Base-by-base conservation (phyloP, 306 rosid genomes). In the Dryas alaskensis region DNA sequence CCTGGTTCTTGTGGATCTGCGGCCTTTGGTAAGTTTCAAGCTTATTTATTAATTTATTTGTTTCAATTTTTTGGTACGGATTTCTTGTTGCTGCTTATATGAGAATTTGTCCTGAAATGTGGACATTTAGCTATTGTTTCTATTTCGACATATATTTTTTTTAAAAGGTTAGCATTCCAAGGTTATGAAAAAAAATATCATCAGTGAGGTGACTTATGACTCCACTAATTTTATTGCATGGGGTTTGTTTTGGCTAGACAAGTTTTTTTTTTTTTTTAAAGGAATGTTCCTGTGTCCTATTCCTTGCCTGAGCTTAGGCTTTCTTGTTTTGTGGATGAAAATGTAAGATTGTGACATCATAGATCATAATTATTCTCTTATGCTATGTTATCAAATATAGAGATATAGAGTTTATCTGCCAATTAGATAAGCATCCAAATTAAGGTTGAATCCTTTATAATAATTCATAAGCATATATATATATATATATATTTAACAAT, bases 1-100 rank as follows among this genome's bases (percentile, higher is more conserved):
- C 75, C 81, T 94, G 74, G 95, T 86, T 83, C 98, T 94, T 79
- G 92, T 94, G 13, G 98, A 94, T 83, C 83, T 94, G 55, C 89
- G 98, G 81, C 97, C 97, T 43, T 80, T 88, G 27, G 98, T 94
- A 91, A 86, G 88, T 81, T 74, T 83, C 60, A 64, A 52, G 65
- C 22, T 5, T 42, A 12, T 44, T 2, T 53, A 54, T 48, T 54
- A 19, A 44, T 53, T 44, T 39, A 48, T 42, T 8, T 8, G 25
- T 12, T 14, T 63, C 68, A 17, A 0, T 51, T 66, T 17, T 67
- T 60, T 0, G 3, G 4, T 42, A 6, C 51, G 7, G 16, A 14
- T 37, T 19, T 45, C 17, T 53, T 9, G 16, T 37, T 72, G 73
- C 40, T 65, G 66, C 27, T 53, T 17, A 42, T 14, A 13, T 25